phyloP scores from a whole-genome alignment of 441 rosid species.

The Euphorbia celastroides region DNA sequence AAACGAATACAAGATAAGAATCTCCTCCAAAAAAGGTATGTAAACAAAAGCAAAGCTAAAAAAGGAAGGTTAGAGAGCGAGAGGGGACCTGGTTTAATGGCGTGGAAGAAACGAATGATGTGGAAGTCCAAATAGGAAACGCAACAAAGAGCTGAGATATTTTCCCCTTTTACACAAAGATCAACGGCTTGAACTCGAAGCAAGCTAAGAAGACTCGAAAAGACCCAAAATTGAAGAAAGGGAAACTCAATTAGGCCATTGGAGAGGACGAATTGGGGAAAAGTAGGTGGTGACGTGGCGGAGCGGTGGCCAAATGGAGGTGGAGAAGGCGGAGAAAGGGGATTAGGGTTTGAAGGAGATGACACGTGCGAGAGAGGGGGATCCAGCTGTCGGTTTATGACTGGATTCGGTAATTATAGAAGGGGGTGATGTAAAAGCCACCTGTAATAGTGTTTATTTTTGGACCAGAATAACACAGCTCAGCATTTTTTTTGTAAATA shows the following conservation, averaged over 20 bases:
- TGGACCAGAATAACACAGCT: too few relatives aligned
- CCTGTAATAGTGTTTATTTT: slow-evolving; percentile 1
- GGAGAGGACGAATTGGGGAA: neutral
- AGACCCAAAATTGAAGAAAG: neutral
- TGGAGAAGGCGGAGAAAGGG: slow-evolving; percentile 3
- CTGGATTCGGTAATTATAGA: slow-evolving; percentile 44
- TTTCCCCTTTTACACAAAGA: slow-evolving; percentile 9
- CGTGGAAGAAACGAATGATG: slow-evolving; percentile 36
- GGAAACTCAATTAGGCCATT: neutral
- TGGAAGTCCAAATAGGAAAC: slow-evolving; percentile 62
- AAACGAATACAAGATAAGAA: neutral
- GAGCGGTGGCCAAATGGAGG: slow-evolving; percentile 22
- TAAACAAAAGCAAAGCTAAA: neutral
- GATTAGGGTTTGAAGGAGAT: slow-evolving; percentile 44
- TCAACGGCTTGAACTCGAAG: slow-evolving; percentile 30
- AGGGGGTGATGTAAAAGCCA: neutral
- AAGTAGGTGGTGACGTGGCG: slow-evolving; percentile 6
- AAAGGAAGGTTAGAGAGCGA: slow-evolving; percentile 13
- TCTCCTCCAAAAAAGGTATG: neutral
- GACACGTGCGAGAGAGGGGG: slow-evolving; percentile 62
- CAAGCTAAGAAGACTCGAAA: neutral
- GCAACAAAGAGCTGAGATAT: slow-evolving; percentile 1
- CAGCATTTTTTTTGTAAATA: too few relatives aligned
- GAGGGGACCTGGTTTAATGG: slow-evolving; percentile 40
- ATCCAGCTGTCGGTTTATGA: slow-evolving; percentile 62